A percentile compares a stretch with the other conserved stretches of the same genome.
These are phyloP conservation scores for Bryum argenteum DNA, from an alignment of 225 moss, liverwort and hornwort species.

Conservation along the genomic window DNA sequence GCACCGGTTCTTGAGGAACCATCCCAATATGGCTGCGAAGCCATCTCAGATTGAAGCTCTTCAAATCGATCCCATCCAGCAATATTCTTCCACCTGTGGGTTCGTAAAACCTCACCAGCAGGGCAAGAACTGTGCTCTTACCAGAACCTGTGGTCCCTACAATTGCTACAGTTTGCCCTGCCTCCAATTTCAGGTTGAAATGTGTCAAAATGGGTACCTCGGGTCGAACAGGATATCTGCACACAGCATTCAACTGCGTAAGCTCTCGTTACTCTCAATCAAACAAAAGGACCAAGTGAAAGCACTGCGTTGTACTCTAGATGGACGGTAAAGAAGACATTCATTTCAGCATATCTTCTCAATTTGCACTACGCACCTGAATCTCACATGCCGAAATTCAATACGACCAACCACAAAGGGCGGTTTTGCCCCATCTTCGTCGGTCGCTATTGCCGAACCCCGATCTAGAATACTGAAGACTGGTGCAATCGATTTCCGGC, in stretches of 20 bases:
- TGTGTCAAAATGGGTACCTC: constrained; percentile 59
- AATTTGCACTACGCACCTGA: constrained; percentile 44
- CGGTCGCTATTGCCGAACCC: constrained; percentile 48
- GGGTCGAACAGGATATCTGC: constrained; percentile 65
- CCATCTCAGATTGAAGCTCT: constrained; percentile 59
- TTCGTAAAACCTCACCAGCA: constrained; percentile 68
- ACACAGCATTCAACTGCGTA: constrained; percentile 24
- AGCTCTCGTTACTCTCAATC: constrained; percentile 20
- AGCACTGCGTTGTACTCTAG: constrained; percentile 4
- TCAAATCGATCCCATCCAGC: constrained; percentile 67
- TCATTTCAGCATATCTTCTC: constrained; percentile 5
- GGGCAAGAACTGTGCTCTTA: constrained; percentile 65
- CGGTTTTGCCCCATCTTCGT: constrained; percentile 65
- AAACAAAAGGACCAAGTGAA: constrained; percentile 12
- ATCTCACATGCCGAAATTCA: constrained; percentile 66
- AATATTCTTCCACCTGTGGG: constrained; percentile 57
- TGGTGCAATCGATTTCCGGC: constrained; percentile 58
- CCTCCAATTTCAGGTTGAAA: constrained; percentile 63
- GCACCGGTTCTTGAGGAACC: constrained; percentile 69
- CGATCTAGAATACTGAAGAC: constrained; percentile 70
- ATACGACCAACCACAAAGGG: constrained; percentile 62
- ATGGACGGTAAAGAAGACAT: constrained; percentile 3
- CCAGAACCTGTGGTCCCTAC: constrained; percentile 69
- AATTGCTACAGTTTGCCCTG: constrained; percentile 64
- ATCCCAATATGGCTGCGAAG: constrained; percentile 65